phyloP scores from a whole-genome alignment of 192 early-diverging fungal genomes.

The Coemansia sp. region DNA sequence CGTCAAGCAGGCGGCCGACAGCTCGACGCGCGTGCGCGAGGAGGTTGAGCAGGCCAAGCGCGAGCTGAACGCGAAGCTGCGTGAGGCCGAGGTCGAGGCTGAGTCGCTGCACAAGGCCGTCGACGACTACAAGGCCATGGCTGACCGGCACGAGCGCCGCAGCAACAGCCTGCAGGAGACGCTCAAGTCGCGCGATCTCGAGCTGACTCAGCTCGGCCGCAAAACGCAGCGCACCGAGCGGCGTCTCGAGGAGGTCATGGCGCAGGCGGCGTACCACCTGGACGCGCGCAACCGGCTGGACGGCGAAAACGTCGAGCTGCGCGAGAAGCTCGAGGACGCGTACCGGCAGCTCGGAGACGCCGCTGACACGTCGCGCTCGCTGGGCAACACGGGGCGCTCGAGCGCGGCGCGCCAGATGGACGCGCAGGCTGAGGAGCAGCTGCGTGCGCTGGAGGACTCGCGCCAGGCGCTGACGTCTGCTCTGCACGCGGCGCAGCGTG shows the following conservation, averaged over 20 bases:
- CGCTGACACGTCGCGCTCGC: conserved; percentile 54
- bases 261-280: conserved; percentile 67
- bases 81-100: conserved; percentile 62
- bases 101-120: conserved; percentile 48
- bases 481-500: conserved; percentile 71
- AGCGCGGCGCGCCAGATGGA: conserved; percentile 28
- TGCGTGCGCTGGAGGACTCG: conserved; percentile 79
- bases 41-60: conserved; percentile 66
- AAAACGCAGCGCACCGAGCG: conserved; percentile 64
- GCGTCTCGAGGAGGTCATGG: conserved; percentile 64
- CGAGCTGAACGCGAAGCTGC: conserved; percentile 55
- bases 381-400: conserved; percentile 53
- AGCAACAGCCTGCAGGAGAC: conserved; percentile 61
- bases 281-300: conserved; percentile 62
- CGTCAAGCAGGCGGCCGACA: conserved; percentile 54
- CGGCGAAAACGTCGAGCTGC: conserved; percentile 61
- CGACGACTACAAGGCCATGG: conserved; percentile 66
- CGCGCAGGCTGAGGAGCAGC: conserved; percentile 67
- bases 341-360: conserved; percentile 56
- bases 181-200: conserved; percentile 60
- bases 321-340: conserved; percentile 58
- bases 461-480: conserved; percentile 74
- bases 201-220: conserved; percentile 58
- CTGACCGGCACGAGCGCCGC: conserved; percentile 69
- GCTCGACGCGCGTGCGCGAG: conserved; percentile 60